Percentiles rank a stretch among this genome's conserved stretches.
Evolutionary conservation across 148 eudicot species (phyloP).

Genomic region (Cornus florida): DNA sequence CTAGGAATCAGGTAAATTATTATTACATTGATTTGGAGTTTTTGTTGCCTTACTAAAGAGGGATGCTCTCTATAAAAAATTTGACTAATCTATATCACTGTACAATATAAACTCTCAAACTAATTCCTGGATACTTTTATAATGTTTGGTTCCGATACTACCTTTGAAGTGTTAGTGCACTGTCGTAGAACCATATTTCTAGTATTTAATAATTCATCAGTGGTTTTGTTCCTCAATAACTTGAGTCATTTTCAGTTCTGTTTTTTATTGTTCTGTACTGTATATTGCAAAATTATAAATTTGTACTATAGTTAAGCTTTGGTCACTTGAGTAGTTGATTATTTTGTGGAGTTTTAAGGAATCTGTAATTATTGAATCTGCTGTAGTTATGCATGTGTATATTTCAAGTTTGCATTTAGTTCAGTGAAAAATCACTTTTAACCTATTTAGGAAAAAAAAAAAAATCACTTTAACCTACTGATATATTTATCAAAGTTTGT

Average conservation of each 20-base stretch:
- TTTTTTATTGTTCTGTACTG: neutral
- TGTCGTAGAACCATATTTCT: no score
- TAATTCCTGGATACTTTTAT: neutral
- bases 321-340: neutral
- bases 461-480: no score
- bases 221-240: no score
- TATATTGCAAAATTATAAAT: neutral
- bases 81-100: neutral
- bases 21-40: neutral
- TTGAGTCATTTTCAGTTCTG: neutral
- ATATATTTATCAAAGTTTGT: neutral
- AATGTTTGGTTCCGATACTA: neutral
- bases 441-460: no score
- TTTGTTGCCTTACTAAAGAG: neutral
- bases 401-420: neutral
- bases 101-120: neutral
- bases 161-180: no score
- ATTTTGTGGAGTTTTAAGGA: neutral
- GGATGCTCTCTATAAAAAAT: neutral
- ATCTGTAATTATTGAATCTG: neutral
- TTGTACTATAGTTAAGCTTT: neutral
- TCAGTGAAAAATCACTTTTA: neutral
- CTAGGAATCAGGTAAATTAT: neutral
- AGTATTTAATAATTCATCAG: no score
- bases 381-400: neutral